Percentiles rank a stretch among this genome's conserved stretches.
These are phyloP conservation scores for Ophiocordyceps camponoti-floridani DNA, from an alignment of 2,329 filamentous ascomycete species.

Conservation along the genomic window DNA sequence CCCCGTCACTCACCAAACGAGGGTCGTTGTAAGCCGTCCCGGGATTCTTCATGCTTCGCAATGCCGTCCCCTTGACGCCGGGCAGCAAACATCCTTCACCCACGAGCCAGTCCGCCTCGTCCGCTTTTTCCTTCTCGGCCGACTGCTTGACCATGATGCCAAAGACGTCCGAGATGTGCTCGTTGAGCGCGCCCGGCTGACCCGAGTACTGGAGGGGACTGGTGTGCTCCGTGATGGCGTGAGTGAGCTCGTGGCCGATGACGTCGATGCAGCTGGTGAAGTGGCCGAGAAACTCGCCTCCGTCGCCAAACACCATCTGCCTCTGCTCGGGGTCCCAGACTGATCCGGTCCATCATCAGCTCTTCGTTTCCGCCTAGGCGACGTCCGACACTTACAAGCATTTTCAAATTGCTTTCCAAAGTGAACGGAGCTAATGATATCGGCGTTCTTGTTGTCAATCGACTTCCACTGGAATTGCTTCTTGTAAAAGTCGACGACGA, in stretches of 20 bases:
- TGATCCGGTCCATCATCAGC: slow-evolving; percentile 6
- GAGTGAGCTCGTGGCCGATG: slow-evolving; percentile 38
- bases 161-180: slow-evolving; percentile 37
- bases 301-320: slow-evolving; percentile 40
- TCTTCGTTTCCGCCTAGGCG: not conserved
- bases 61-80: slow-evolving; percentile 28
- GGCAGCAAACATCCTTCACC: slow-evolving; percentile 33
- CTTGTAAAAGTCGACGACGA: slow-evolving; percentile 30
- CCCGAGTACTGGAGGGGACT: slow-evolving; percentile 29
- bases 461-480: slow-evolving; percentile 30
- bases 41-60: slow-evolving; percentile 35
- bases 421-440: slow-evolving; percentile 34
- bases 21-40: slow-evolving; percentile 34
- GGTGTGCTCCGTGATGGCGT: slow-evolving; percentile 33
- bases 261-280: slow-evolving; percentile 35
- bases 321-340: slow-evolving; percentile 29
- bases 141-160: slow-evolving; percentile 39
- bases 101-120: slow-evolving; percentile 34
- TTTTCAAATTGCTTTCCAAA: slow-evolving; percentile 31
- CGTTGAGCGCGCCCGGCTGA: slow-evolving; percentile 36
- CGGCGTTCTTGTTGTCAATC: slow-evolving; percentile 30
- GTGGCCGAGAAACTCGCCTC: slow-evolving; percentile 29
- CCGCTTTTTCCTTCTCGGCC: slow-evolving; percentile 23
- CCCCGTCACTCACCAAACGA: slow-evolving; percentile 20
- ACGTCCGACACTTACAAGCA: slow-evolving; percentile 20